Percentiles rank a stretch among this genome's conserved stretches.
Conservation (phyloP, 2,329 filamentous ascomycete species). For the Clonostachys sp. region DNA sequence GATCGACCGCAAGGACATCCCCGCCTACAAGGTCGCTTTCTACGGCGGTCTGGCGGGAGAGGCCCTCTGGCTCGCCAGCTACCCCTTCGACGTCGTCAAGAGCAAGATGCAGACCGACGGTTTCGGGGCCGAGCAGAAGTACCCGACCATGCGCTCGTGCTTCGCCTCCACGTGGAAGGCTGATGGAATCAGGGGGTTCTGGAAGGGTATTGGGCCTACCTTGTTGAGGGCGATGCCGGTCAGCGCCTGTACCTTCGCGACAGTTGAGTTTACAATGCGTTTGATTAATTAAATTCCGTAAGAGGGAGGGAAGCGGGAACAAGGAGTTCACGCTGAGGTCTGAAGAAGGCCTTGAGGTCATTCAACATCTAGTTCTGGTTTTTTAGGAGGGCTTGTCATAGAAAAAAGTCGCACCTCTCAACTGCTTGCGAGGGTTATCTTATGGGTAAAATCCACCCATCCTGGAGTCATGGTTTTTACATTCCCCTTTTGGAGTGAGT, state of each 20-base stretch:
- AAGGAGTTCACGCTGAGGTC: background rate
- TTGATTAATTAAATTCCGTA: conserved; percentile 39
- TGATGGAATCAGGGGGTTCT: conserved; percentile 82
- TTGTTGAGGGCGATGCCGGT: conserved; percentile 95
- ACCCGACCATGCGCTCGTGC: conserved; percentile 81
- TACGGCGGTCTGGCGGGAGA: conserved; percentile 95
- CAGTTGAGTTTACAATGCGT: conserved; percentile 65
- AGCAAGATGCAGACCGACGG: conserved; percentile 99
- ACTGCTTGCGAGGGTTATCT: no score
- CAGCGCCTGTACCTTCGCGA: conserved; percentile 94
- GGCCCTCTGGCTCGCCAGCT: conserved; percentile 87
- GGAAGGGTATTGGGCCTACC: conserved; percentile 90
- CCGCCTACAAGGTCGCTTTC: conserved; percentile 79
- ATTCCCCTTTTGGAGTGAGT: no score
- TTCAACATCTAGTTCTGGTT: no score
- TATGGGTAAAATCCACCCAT: no score
- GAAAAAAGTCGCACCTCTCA: no score
- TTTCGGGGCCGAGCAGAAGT: conserved; percentile 68
- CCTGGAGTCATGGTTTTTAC: no score
- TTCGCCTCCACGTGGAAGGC: conserved; percentile 75
- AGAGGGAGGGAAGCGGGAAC: conserved; percentile 4
- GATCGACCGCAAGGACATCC: conserved; percentile 71
- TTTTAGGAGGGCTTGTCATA: no score
- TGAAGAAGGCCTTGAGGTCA: background rate
- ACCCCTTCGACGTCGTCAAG: conserved; percentile 97